These are phyloP conservation scores for Beauveria rudraprayagi DNA, from an alignment of 2,329 filamentous ascomycete genomes.

Conservation along the genomic window DNA sequence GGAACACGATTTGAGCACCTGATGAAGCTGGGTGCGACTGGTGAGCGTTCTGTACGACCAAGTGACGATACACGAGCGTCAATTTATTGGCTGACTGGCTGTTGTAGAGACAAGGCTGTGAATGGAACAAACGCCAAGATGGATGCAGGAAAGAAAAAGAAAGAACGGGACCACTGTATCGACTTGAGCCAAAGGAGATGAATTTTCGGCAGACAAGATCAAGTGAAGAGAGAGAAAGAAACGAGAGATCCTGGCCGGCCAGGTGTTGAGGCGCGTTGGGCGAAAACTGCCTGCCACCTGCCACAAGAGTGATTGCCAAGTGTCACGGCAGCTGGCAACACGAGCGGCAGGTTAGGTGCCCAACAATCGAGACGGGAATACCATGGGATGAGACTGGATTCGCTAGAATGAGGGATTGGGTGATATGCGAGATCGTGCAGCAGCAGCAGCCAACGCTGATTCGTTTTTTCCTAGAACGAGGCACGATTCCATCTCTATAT, in stretches of 20 bases:
- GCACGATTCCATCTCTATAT: conserved; percentile 1
- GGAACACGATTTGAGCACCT: not conserved
- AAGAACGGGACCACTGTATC: not conserved
- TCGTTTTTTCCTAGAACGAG: not conserved
- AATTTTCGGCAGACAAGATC: not conserved
- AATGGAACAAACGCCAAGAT: not conserved
- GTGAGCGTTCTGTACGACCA: conserved; percentile 1
- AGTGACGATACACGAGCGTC: not conserved
- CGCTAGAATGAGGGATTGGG: not conserved
- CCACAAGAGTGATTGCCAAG: conserved; percentile 10
- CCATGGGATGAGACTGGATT: not conserved
- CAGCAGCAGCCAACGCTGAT: not conserved
- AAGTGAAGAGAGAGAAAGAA: not conserved
- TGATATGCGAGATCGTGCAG: not conserved
- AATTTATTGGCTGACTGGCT: not conserved
- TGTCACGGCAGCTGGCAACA: conserved; percentile 10
- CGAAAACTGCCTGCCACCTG: conserved; percentile 9
- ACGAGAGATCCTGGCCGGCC: not conserved
- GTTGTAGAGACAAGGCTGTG: not conserved
- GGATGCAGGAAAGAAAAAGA: not conserved
- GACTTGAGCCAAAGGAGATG: no score
- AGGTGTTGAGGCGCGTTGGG: conserved; percentile 5
- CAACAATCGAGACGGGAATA: not conserved
- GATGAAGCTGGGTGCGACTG: not conserved
- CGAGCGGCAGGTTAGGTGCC: not conserved